Conservation (phyloP, 345 rosid species). For the Syzygium grande region DNA sequence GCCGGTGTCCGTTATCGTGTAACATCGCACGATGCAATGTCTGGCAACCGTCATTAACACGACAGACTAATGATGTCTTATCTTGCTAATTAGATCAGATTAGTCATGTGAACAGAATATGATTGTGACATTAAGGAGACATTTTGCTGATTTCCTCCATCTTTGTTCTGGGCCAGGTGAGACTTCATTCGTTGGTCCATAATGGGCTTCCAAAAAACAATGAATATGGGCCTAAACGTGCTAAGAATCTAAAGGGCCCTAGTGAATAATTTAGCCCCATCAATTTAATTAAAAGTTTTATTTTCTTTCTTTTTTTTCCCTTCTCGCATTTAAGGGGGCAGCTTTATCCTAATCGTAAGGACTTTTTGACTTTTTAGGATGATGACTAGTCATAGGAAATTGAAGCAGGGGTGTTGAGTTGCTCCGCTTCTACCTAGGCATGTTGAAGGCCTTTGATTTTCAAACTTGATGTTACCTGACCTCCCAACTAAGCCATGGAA, state of each 20-base stretch:
- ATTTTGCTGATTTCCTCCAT: neutral
- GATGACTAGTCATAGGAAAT: neutral
- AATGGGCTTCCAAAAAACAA: neutral
- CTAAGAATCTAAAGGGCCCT: neutral
- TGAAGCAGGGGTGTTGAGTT: neutral
- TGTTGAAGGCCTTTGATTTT: neutral
- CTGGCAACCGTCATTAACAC: neutral
- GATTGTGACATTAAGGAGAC: neutral
- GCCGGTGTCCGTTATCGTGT: rapidly evolving
- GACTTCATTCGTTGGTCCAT: neutral
- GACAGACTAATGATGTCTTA: no score
- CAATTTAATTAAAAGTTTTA: neutral
- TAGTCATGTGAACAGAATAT: neutral
- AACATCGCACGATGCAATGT: neutral
- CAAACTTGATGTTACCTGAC: neutral
- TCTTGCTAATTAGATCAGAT: neutral
- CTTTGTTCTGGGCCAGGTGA: neutral
- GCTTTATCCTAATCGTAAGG: neutral
- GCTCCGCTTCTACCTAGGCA: neutral
- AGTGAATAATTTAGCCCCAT: neutral
- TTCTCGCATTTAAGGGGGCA: neutral
- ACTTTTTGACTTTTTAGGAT: neutral
- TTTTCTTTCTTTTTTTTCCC: neutral
- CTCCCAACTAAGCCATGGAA: neutral
- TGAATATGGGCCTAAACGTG: neutral